phyloP scores from a whole-genome alignment of 2,329 filamentous ascomycete genomes.

The Calonectria pauciramosa region DNA sequence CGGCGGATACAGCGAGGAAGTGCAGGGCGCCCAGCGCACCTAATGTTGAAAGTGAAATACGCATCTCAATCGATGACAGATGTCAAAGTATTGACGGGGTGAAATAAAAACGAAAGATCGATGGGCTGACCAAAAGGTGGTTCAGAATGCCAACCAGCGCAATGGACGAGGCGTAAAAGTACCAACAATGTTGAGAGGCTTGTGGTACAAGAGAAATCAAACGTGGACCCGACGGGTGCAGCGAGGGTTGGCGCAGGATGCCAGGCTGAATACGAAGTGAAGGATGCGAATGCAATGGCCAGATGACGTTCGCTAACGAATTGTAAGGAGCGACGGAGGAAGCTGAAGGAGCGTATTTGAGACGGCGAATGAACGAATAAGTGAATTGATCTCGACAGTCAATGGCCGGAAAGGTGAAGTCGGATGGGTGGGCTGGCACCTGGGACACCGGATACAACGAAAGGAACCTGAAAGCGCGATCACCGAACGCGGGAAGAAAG shows the following conservation, averaged over 20 bases:
- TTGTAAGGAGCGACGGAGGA: constrained; percentile 24
- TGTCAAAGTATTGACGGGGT: background rate
- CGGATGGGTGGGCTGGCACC: background rate
- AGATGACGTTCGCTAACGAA: constrained; percentile 27
- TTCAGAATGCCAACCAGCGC: background rate
- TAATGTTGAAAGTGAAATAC: constrained; percentile 45
- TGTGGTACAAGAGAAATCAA: constrained; percentile 29
- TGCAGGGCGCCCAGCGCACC: constrained; percentile 48
- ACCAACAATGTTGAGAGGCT: constrained; percentile 28
- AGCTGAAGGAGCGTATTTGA: constrained; percentile 25
- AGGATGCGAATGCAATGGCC: constrained; percentile 14
- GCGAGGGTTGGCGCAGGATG: constrained; percentile 33
- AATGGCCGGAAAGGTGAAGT: constrained; percentile 3
- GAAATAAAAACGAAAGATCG: background rate
- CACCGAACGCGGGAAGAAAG: constrained; percentile 11
- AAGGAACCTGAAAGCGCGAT: constrained; percentile 16
- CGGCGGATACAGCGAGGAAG: constrained; percentile 42
- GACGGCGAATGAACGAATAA: constrained; percentile 21
- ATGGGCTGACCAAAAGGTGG: background rate
- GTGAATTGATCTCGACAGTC: constrained; percentile 6
- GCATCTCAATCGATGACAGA: constrained; percentile 38
- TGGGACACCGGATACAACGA: constrained; percentile 18
- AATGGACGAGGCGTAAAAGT: constrained; percentile 21
- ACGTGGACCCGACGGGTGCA: constrained; percentile 38
- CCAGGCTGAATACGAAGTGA: constrained; percentile 40